A percentile compares a stretch with the other conserved stretches of the same genome.
Evolutionary conservation across 768 basidiomycete species (phyloP).

Genomic region (Russula virescens): DNA sequence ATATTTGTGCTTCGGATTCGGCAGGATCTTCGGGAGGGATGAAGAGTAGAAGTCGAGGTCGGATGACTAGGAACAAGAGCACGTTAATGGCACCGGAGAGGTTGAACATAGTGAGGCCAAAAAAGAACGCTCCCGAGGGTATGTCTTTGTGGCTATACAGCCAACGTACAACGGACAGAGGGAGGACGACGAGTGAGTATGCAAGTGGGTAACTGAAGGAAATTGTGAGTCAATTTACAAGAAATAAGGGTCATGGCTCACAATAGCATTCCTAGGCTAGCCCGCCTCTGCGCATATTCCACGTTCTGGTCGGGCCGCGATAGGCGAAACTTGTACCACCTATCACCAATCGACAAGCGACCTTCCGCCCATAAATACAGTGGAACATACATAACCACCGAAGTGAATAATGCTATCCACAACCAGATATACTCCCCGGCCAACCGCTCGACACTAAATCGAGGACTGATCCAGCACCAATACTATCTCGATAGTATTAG

Average conservation of each 20-base stretch:
- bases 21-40: not conserved
- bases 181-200: slow-evolving; percentile 37
- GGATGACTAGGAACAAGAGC: slow-evolving; percentile 35
- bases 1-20: not conserved
- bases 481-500: slow-evolving; percentile 24
- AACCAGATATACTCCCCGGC: slow-evolving; percentile 43
- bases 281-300: not conserved
- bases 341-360: slow-evolving; percentile 31
- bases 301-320: slow-evolving; percentile 11
- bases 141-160: slow-evolving; percentile 26
- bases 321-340: slow-evolving; percentile 34
- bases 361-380: slow-evolving; percentile 36
- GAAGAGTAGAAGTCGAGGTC: slow-evolving; percentile 35
- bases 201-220: slow-evolving; percentile 36
- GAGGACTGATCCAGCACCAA: slow-evolving; percentile 41
- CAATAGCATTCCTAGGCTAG: slow-evolving; percentile 26
- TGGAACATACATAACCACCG: slow-evolving; percentile 33
- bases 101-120: slow-evolving; percentile 31
- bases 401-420: slow-evolving; percentile 37
- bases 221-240: not conserved
- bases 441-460: slow-evolving; percentile 31
- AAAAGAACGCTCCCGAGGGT: slow-evolving; percentile 33
- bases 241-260: slow-evolving; percentile 14
- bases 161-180: slow-evolving; percentile 39
- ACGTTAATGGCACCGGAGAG: slow-evolving; percentile 40